Conservation (phyloP, 257 asterid species). For the Thymus mandschuricus region DNA sequence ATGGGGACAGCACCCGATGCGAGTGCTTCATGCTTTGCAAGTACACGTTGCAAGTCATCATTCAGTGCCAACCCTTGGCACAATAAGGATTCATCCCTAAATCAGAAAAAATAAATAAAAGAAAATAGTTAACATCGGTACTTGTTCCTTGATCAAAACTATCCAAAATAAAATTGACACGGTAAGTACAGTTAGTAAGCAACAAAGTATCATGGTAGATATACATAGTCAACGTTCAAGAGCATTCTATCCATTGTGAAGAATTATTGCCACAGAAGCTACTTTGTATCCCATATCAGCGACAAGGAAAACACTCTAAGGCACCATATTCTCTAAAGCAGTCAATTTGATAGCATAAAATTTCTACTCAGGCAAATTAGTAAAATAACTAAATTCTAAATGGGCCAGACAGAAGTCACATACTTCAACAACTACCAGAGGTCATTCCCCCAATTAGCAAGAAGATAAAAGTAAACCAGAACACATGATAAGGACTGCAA, state of each 20-base stretch:
- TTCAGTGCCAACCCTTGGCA: conserved; percentile 92
- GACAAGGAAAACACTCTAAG: not conserved
- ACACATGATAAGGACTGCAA: conserved; percentile 23
- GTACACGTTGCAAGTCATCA: conserved; percentile 91
- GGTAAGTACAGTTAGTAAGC: not conserved
- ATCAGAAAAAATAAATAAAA: conserved; percentile 27
- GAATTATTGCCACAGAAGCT: conserved; percentile 9
- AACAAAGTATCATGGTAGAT: not conserved
- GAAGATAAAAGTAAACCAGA: conserved; percentile 7
- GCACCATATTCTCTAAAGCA: conserved; percentile 6
- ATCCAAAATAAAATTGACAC: conserved; percentile 15
- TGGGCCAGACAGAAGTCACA: conserved; percentile 1
- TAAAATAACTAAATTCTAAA: not conserved
- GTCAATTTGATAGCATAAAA: not conserved
- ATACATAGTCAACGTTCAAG: conserved; percentile 15
- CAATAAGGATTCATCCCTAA: conserved; percentile 89
- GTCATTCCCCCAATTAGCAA: conserved; percentile 20
- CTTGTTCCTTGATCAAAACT: conserved; percentile 11
- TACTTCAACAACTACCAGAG: conserved; percentile 18
- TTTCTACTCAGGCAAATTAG: conserved; percentile 5
- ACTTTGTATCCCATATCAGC: conserved; percentile 21
- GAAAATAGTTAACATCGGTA: conserved; percentile 12
- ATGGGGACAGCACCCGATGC: conserved; percentile 64
- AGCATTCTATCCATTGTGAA: conserved; percentile 19
- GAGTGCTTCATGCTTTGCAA: conserved; percentile 89